Conservation (phyloP, 1,139 yeast species). For the Wickerhamomyces sp. region DNA sequence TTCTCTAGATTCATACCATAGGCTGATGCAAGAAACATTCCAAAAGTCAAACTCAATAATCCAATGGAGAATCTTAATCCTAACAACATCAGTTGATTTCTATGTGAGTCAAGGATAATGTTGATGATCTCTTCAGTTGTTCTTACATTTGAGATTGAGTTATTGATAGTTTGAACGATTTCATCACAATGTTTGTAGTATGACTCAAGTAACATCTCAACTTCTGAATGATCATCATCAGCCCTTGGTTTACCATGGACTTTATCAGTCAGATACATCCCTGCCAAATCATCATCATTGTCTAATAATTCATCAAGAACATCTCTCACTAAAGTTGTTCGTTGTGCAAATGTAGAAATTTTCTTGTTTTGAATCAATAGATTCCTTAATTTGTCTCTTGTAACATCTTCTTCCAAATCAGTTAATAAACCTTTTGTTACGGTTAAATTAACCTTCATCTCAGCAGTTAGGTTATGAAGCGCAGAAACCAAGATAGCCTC, state of each 20-base stretch:
- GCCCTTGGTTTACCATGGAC: constrained; percentile 20
- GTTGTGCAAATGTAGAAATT: constrained; percentile 62
- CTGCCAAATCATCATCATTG: constrained; percentile 84
- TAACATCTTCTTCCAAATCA: constrained; percentile 66
- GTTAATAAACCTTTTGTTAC: constrained; percentile 61
- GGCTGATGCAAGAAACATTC: constrained; percentile 69
- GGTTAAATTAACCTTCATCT: constrained; percentile 69
- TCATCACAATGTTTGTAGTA: constrained; percentile 96
- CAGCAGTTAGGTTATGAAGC: constrained; percentile 77
- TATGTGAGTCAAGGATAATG: constrained; percentile 88
- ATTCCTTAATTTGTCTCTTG: constrained; percentile 61
- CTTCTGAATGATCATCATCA: constrained; percentile 57
- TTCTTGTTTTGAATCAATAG: constrained; percentile 62
- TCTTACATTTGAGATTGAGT: constrained; percentile 74
- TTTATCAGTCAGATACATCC: constrained; percentile 66
- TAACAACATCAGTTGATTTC: constrained; percentile 88
- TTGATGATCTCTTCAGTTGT: constrained; percentile 96
- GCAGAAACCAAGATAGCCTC: constrained; percentile 85
- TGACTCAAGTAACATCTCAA: constrained; percentile 87
- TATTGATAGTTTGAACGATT: constrained; percentile 89
- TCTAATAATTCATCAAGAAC: constrained; percentile 73
- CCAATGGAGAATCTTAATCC: constrained; percentile 83
- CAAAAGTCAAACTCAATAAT: constrained; percentile 82
- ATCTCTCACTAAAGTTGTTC: constrained; percentile 60
- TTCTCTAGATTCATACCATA: constrained; percentile 96